Conservation (phyloP, 257 asterid species). For the Solanum tarapatanum region DNA sequence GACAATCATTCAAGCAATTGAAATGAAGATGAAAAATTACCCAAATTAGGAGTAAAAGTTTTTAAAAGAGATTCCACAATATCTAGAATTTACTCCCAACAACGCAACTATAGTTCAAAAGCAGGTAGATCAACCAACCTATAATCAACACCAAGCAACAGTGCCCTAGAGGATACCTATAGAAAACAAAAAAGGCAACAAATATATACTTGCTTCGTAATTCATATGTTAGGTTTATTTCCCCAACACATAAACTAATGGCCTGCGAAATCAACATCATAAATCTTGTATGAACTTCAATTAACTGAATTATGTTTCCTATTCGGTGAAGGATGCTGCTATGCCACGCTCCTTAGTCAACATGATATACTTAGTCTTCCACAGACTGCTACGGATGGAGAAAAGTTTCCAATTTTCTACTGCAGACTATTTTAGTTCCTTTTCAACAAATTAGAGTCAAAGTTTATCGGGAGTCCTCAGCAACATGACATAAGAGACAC, state of each 20-base stretch:
- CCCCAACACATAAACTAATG: not conserved
- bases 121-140: not conserved
- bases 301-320: not conserved
- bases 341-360: not conserved
- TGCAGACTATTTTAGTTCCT: not conserved
- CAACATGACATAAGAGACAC: conserved; percentile 39
- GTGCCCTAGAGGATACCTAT: not conserved
- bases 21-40: not conserved
- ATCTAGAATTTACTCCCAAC: not conserved
- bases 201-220: not conserved
- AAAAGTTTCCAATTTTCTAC: not conserved
- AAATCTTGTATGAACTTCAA: not conserved
- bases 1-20: not conserved
- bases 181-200: not conserved
- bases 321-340: not conserved
- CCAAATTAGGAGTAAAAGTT: not conserved
- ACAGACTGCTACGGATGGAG: not conserved
- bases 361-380: not conserved
- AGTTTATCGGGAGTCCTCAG: conserved; percentile 29
- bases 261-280: not conserved
- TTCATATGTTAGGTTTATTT: not conserved
- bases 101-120: not conserved
- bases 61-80: not conserved
- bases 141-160: not conserved
- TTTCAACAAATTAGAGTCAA: not conserved